Base-by-base conservation (phyloP, 2,329 filamentous ascomycete species). In the Microdochium trichocladiopsis region DNA sequence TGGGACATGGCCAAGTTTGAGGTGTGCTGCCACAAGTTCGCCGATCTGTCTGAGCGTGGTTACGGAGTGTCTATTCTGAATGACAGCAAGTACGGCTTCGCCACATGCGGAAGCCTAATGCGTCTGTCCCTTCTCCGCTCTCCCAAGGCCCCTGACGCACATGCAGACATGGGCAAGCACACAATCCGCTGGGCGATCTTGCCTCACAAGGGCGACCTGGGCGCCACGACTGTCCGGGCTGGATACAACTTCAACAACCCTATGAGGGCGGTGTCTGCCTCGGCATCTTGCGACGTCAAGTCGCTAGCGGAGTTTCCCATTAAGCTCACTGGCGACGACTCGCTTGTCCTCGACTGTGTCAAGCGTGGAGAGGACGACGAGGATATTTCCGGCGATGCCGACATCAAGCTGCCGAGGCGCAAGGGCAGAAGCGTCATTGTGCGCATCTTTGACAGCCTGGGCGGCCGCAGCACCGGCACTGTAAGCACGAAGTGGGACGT, bases 1-100 rank as follows among this genome's bases (percentile, higher is more conserved):
- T 96, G 91, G 91, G 91, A 96, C 65, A 95, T 95, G 91, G 92
- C 92, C 63, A 96, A 96, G 64, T 96, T 96, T 61, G 92, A 96
- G 73, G 92, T 96, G 50, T 96, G 91, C 77, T 93, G 88, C 67
- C 92, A 96, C 74, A 93, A 92, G 66, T 96, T 90, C 76, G 92
- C 92, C 11, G 92, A 96, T 68, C 74, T 96, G 24, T 93, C 88
- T 0, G 92, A 96, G 69, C 78, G 88, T 63, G 87, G 86, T 51
- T 96, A 95, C 61, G 92, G 92, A 57, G 90, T 97, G 8, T 93
- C 89, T 2, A 88, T 97, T 56, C 79, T 97, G 54, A 97, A 97
- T 64, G 92, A 97, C 69, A 90, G 85, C 72, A 96, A 96, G 69
- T 97, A 96, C 65, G 93, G 93, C 18, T 97, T 97, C 65, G 93